Evolutionary conservation across 2,329 filamentous ascomycete species (phyloP).

Genomic region (Fusarium decemcellulare): DNA sequence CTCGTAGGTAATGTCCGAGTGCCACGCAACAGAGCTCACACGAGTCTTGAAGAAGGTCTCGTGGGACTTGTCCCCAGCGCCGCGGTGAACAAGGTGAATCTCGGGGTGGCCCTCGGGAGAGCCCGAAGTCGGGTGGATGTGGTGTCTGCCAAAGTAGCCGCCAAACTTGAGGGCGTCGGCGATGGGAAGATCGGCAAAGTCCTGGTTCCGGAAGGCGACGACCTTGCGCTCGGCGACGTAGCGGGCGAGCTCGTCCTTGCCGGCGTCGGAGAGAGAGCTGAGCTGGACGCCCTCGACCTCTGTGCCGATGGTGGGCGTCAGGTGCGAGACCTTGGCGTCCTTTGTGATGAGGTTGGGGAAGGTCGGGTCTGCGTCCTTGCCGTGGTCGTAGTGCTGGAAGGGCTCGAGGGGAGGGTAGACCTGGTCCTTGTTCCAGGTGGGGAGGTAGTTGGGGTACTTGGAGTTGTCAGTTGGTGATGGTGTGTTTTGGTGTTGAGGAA

Average conservation of each 20-base stretch:
- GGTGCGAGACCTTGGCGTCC: conserved; percentile 66
- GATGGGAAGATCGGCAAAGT: conserved; percentile 80
- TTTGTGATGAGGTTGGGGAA: conserved; percentile 77
- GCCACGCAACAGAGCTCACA: conserved; percentile 89
- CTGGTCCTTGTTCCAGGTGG: conserved; percentile 77
- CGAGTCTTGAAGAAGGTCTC: conserved; percentile 75
- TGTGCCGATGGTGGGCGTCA: conserved; percentile 82
- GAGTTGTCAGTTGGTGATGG: background rate
- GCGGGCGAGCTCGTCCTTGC: conserved; percentile 83
- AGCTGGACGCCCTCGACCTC: conserved; percentile 81
- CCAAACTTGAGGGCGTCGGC: conserved; percentile 77
- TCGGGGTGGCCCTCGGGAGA: conserved; percentile 81
- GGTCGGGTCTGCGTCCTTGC: conserved; percentile 78
- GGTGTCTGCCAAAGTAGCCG: conserved; percentile 83
- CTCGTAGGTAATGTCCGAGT: conserved; percentile 91
- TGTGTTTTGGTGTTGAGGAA: background rate
- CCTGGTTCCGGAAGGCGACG: conserved; percentile 82
- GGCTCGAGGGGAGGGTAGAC: conserved; percentile 75
- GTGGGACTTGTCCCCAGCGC: conserved; percentile 63
- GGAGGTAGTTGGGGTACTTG: conserved; percentile 81
- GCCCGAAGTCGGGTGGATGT: conserved; percentile 86
- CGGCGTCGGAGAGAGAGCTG: conserved; percentile 75
- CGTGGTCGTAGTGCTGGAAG: conserved; percentile 82
- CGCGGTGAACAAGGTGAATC: conserved; percentile 84
- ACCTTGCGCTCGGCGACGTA: conserved; percentile 84